Base-by-base conservation (phyloP, 805 yeast species). In the Metschnikowia kunwiensis region DNA sequence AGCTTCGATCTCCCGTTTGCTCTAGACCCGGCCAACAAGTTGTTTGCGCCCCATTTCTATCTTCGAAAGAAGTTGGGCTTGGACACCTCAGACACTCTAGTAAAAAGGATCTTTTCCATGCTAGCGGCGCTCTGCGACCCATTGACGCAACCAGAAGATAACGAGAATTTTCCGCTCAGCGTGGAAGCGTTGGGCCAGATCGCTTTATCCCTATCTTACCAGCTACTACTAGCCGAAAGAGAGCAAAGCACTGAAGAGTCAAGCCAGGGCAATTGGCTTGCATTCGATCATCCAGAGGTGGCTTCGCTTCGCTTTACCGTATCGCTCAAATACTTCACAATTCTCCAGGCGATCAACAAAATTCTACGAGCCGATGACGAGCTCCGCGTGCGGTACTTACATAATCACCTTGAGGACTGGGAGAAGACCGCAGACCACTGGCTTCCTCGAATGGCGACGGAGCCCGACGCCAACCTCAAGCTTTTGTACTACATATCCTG, bases 61-160 rank as follows among this genome's bases (percentile, higher is more conserved):
- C 42, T 47, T 21, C 27, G 23, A n/a, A 30, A 29, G 14, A n/a
- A 29, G 5, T 34, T 47, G 30, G 24, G 24, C 10, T 27, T 44
- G 22, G 44, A 39, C 30, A 27, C 23, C 19, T 26, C 31, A 15
- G 49, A 44, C 14, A 24, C 23, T 9, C 34, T 46, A 9, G 36
- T 40, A 17, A 27, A 27, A 16, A 29, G 38, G 14, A 32, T 46
- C 13, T 46, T 48, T 36, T 24, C 29, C 33, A 40, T 46, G 38
- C 37, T 46, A 10, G 53, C 57, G 12, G 52, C 53, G 14, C 39
- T 55, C 10, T 55, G 71, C 36, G 89, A 83, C 53, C 86, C 88
- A 2, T 64, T 72, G 47, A 79, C 88, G 1, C 86, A 81, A 47
- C 88, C 93, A 0, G 70, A 72, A 18, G 84, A 80, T 26, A 70